Evolutionary conservation across 2,329 filamentous ascomycete genomes (phyloP), one percentile per base, ranked within the genome.

Genomic region (Lachnellula cervina): DNA sequence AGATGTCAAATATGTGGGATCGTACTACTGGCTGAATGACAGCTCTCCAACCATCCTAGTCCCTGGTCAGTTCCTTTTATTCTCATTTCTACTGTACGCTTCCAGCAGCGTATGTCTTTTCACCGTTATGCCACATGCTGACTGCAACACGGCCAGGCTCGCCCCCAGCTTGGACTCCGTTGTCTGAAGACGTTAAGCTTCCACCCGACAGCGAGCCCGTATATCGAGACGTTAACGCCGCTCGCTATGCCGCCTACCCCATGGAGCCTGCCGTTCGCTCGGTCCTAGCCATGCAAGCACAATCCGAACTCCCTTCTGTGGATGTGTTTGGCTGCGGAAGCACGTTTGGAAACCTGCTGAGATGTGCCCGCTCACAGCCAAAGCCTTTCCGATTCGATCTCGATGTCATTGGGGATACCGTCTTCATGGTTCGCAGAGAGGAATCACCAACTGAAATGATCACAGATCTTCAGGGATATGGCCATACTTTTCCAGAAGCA

Each of bases 401-500:
- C 4, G 79, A 88, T 57, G 66, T 73, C 0, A 69, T 88, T 1
- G 77, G 76, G 1, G 72, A 76, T 1, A 83, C 81, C 0, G 75
- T 87, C 0, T 86, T 89, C 69, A 77, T 90, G 49, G 68, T 85
- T 13, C 80, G 86, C 1, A 76, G 80, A 21, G 84, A 87, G 62
- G 83, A 81, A 45, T 77, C 79, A 0, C 82, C 84, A 0, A 78
- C 68, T 0, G 81, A 86, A 60, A 65, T 74, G 0, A 82, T 89
- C 5, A 61, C 70, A 0, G 74, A 74, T n/a, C 70, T 89, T 0
- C 62, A 62, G 16, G 87, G 86, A 0, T 88, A 76, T 61, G 85
- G 86, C 0, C 84, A 89, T 61, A 77, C 81, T 0, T 89, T 90
- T 60, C 83, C 82, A 0, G 82, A 88, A 48, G 74, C 75, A 1